Percentiles rank a stretch among this genome's conserved stretches.
Evolutionary conservation across 495 filamentous ascomycete species (phyloP).

Genomic region (Aspergillus conjunctus): DNA sequence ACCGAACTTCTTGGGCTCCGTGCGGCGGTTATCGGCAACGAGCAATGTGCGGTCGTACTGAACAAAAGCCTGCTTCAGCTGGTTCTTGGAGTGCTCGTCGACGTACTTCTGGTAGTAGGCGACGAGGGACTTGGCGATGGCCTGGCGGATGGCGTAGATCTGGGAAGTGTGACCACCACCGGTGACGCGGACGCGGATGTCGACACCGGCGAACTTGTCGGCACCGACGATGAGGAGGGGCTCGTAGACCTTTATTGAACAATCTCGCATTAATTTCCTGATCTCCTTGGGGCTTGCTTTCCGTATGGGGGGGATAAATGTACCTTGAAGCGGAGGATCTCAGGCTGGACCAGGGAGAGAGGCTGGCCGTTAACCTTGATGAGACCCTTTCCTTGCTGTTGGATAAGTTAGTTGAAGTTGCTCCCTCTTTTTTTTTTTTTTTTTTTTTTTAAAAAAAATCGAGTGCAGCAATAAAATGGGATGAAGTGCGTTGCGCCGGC

Average conservation of each 20-base stretch:
- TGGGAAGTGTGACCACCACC: constrained; percentile 98
- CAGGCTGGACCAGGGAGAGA: constrained; percentile 87
- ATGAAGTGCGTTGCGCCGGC: not conserved
- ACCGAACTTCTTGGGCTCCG: constrained; percentile 91
- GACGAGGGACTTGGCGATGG: constrained; percentile 96
- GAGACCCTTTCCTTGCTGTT: constrained; percentile 85
- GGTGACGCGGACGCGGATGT: constrained; percentile 94
- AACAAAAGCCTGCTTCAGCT: constrained; percentile 90
- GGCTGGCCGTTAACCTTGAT: constrained; percentile 99
- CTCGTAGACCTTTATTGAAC: constrained; percentile 75
- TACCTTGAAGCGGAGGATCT: constrained; percentile 97
- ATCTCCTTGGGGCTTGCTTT: constrained; percentile 1
- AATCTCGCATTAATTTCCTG: too few relatives aligned
- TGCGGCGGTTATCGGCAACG: constrained; percentile 94
- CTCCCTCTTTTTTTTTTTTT: constrained; percentile 15
- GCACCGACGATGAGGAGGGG: constrained; percentile 92
- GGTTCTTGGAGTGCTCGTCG: constrained; percentile 99
- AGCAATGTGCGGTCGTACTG: constrained; percentile 96
- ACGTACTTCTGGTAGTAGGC: constrained; percentile 99
- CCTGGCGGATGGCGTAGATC: constrained; percentile 98
- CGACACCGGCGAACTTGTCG: constrained; percentile 95
- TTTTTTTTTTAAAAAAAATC: not conserved
- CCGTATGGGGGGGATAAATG: constrained; percentile 10
- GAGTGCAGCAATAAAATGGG: not conserved
- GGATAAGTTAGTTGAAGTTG: constrained; percentile 34